These are phyloP conservation scores for Alternaria triticina DNA, from an alignment of 2,329 filamentous ascomycete species.

Conservation along the genomic window DNA sequence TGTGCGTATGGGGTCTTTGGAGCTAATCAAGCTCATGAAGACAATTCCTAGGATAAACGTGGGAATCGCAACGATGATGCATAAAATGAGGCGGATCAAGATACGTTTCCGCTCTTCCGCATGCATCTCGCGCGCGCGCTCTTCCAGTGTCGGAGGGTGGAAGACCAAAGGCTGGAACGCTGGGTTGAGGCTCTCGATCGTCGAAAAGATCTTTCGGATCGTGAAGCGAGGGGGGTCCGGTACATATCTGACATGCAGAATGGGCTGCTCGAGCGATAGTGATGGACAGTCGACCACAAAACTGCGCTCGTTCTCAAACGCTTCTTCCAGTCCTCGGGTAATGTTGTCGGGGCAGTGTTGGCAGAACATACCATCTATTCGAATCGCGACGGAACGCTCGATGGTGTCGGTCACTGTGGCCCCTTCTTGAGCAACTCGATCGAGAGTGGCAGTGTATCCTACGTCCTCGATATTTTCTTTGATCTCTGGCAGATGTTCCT, in stretches of 20 bases:
- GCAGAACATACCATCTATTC: constrained; percentile 55
- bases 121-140: constrained; percentile 76
- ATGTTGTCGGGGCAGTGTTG: constrained; percentile 59
- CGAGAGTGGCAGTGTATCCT: constrained; percentile 51
- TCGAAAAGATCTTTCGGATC: constrained; percentile 73
- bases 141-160: constrained; percentile 82
- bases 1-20: constrained; percentile 62
- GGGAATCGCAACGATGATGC: constrained; percentile 74
- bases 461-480: constrained; percentile 58
- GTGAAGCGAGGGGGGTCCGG: constrained; percentile 74
- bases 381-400: constrained; percentile 44
- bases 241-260: constrained; percentile 73
- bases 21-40: constrained; percentile 82
- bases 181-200: constrained; percentile 70
- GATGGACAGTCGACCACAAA: constrained; percentile 63
- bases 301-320: constrained; percentile 51
- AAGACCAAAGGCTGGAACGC: constrained; percentile 73
- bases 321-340: constrained; percentile 57
- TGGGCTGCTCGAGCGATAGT: constrained; percentile 64
- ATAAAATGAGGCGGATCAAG: constrained; percentile 72
- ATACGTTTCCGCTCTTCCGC: constrained; percentile 72
- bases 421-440: constrained; percentile 32
- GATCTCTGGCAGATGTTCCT: constrained; percentile 54
- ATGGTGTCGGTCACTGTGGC: not conserved
- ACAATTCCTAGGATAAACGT: constrained; percentile 88